Base-by-base conservation (phyloP, 2,329 filamentous ascomycete genomes). In the Alternaria gaisen region DNA sequence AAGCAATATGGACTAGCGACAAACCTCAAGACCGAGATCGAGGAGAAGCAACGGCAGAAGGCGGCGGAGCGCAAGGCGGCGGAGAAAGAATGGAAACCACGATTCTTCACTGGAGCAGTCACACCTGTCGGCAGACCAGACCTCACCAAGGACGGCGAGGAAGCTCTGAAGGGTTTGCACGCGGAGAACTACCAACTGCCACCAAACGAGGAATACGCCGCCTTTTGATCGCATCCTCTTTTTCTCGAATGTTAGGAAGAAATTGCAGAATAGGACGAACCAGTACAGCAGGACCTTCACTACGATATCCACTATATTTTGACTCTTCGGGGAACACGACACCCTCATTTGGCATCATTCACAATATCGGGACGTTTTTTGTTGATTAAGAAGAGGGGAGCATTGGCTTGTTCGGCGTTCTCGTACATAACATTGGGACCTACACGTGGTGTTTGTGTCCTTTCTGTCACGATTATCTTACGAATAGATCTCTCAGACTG, bases 1-100 rank as follows among this genome's bases (percentile, higher is more conserved):
- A 96, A 94, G 80, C 92, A 97, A 76, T 99, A 89, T 79, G 86
- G 86, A 42, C 88, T 91, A 66, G 95, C 95, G 8, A 99, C 95
- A 22, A 88, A 86, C 20, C 82, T 95, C 64, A 99, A 99, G 83
- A 88, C 93, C 61, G 93, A 97, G 72, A 87, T 99, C 11, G 95
- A 99, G 79, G 95, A 99, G 78, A 85, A 85, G 43, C 95, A 99
- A 81, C 86, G 95, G 32, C 87, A 91, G 72, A 94, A 92, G 80
- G 94, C 92, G 1, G 88, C 92, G 24, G 88, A 94, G 75, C 86
- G 95, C 43, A 91, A 94, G 75, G 85, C 85, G 44, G 85, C 85
- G 14, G 87, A 88, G 12, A 85, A 87, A 60, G 86, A 87, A 34
- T 99, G 92, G 89, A 84, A 89, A 67, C 95, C 95, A n/a, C 85